Conservation (phyloP, 768 basidiomycete species). For the Macrolepiota fuliginosa region DNA sequence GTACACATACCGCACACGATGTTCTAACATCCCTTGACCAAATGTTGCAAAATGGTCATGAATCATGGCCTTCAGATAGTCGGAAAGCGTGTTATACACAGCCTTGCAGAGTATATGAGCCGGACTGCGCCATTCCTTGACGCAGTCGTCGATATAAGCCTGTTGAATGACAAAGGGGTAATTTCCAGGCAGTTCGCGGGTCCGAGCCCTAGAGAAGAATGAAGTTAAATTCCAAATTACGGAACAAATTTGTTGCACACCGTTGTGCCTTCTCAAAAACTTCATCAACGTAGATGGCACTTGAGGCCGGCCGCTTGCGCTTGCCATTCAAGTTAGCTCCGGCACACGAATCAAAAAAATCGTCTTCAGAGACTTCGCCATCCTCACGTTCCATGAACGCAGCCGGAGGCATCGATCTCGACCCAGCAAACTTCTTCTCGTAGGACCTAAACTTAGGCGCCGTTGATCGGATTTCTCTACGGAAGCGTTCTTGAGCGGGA, state of each 20-base stretch:
- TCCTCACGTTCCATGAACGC: slow-evolving; percentile 19
- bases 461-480: slow-evolving; percentile 43
- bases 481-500: slow-evolving; percentile 46
- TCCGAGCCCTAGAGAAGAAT: slow-evolving; percentile 48
- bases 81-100: slow-evolving; percentile 33
- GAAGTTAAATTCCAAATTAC: not conserved
- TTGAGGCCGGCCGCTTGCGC: no score
- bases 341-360: not conserved
- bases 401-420: slow-evolving; percentile 18
- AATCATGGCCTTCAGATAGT: slow-evolving; percentile 42
- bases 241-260: slow-evolving; percentile 7
- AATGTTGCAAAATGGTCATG: slow-evolving; percentile 47
- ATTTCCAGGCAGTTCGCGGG: slow-evolving; percentile 67
- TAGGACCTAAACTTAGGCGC: slow-evolving; percentile 61
- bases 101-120: slow-evolving; percentile 41
- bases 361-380: slow-evolving; percentile 11
- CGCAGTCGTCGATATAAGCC: slow-evolving; percentile 43
- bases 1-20: slow-evolving; percentile 36
- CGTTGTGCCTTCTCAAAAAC: slow-evolving; percentile 18
- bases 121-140: slow-evolving; percentile 48
- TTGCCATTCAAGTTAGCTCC: no score
- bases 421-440: slow-evolving; percentile 10
- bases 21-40: slow-evolving; percentile 50
- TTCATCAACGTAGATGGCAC: slow-evolving; percentile 23
- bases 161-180: slow-evolving; percentile 63